Base-by-base conservation (phyloP, 176 grass and related monocot species). In the Oryza meyeriana region DNA sequence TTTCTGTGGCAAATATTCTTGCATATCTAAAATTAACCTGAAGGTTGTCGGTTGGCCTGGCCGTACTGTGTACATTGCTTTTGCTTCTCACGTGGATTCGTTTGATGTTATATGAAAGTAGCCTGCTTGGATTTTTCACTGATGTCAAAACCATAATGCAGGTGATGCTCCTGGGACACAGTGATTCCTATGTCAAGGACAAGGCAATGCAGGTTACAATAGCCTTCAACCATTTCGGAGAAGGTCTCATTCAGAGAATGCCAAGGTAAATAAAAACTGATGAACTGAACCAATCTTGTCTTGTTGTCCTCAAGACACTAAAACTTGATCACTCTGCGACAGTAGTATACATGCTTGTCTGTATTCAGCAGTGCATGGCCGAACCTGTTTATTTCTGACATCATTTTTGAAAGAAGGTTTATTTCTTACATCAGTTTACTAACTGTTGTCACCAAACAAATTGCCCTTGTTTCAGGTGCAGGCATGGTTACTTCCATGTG, bases 181-280 rank as follows among this genome's bases (percentile, higher is more conserved):
- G 93, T 27, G 93, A 96, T 85, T 96, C 93, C 55, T 91, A 96
- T 26, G 88, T 79, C 34, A 86, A 89, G 48, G 93, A 96, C 81
- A 96, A 96, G 78, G 80, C 77, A 7, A 96, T 96, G 93, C 93
- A 96, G 86, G 93, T 96, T 36, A 96, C 93, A 4, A 96, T 96
- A 42, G 93, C 93, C 31, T 96, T 96, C 83, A 96, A 96, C 83
- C 93, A 96, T 77, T 96, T 96, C 7, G 94, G 94, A 1, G 90
- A 93, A 82, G 94, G 90, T 10, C 90, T 96, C 25, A 90, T 96
- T 55, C 94, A 92, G 63, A 88, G 90, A 61, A 92, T 92, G 90
- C 90, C 90, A 44, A 92, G 90, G 90, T 92, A 84, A 67, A 78
- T 67, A 47, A 57, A 58, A 24, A 58, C 55, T 52, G 38, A 27